Evolutionary conservation across 2,329 filamentous ascomycete genomes (phyloP), one percentile per base, ranked within the genome.

Genomic region (Xylariaceae sp.): DNA sequence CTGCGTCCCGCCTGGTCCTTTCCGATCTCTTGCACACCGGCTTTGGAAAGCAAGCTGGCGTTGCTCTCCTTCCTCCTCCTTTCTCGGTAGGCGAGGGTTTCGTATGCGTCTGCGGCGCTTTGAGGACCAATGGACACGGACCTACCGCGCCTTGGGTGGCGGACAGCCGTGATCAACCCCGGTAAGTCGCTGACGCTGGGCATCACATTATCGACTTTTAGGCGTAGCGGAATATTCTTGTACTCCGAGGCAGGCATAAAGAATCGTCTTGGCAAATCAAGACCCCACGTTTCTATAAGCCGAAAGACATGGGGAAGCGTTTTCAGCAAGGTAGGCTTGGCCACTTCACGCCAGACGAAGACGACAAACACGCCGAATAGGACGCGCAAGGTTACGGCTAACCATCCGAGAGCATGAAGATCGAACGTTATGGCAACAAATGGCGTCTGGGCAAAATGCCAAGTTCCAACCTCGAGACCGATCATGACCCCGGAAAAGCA

Each of bases 81-180:
- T 69, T 96, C 92, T 17, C 94, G 87, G 71, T 96, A 96, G 5
- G 94, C 95, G 45, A 99, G 80, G 17, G 92, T 92, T 77, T 99
- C 95, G 75, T 97, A 96, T 21, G 92, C 95, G 76, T 99, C 95
- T 2, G 95, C 95, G 59, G 93, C 93, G 41, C 93, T 97, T 75
- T 98, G 95, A 1, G 95, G 95, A 0, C 95, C 95, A 50, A 98
- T 85, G 5, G 92, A 96, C 29, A 98, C 86, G 28, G 92, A 89
- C 48, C 95, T 85, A 60, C 88, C 88, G 57, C 92, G 82, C 12
- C 83, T 84, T 0, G 92, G 90, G 65, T 94, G 87, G 21, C 92
- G 87, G 41, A 98, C 90, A 37, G 87, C 92, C 58, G 87, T 89
- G 21, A 97, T 82, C 70, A 97, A 86, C 28, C 86, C 84, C 3